A percentile compares a stretch with the other conserved stretches of the same genome.
These are phyloP conservation scores for Multifurca ochricompacta DNA, from an alignment of 768 basidiomycete species.

Conservation along the genomic window DNA sequence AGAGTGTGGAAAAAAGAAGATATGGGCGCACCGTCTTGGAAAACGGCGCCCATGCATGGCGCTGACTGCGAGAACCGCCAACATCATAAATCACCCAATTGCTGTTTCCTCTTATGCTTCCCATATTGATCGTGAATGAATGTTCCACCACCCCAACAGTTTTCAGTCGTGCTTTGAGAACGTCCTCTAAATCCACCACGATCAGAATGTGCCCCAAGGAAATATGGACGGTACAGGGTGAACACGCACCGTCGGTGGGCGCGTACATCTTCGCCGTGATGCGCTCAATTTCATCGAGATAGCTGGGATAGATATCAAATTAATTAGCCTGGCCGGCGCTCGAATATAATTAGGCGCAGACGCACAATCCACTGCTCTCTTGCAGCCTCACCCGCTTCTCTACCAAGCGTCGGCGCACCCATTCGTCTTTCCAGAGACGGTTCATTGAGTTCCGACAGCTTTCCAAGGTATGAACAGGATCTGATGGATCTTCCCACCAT, in stretches of 20 bases:
- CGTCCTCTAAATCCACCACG: slow-evolving; percentile 49
- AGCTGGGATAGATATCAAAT: slow-evolving; percentile 44
- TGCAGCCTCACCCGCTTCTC: slow-evolving; percentile 65
- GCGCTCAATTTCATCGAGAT: slow-evolving; percentile 73
- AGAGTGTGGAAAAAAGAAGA: slow-evolving; percentile 4
- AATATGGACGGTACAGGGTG: neutral
- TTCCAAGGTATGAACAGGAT: slow-evolving; percentile 68
- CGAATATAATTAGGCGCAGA: slow-evolving; percentile 16
- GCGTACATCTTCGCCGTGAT: slow-evolving; percentile 78
- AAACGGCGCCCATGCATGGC: slow-evolving; percentile 88
- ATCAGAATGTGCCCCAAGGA: neutral
- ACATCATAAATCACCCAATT: slow-evolving; percentile 86
- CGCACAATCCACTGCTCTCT: slow-evolving; percentile 83
- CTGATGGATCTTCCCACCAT: slow-evolving; percentile 82
- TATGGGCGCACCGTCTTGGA: slow-evolving; percentile 60
- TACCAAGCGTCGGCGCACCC: slow-evolving; percentile 52
- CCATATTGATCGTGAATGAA: slow-evolving; percentile 55
- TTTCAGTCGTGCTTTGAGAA: slow-evolving; percentile 74
- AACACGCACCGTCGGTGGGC: slow-evolving; percentile 49
- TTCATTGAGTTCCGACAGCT: slow-evolving; percentile 57
- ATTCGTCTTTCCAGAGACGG: slow-evolving; percentile 70
- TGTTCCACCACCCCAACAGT: slow-evolving; percentile 79
- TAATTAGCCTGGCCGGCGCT: slow-evolving; percentile 9
- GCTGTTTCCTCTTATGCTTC: slow-evolving; percentile 41
- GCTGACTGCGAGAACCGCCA: slow-evolving; percentile 71